Conservation (phyloP, 176 grass and related monocot genomes). For the Musa beccarii region DNA sequence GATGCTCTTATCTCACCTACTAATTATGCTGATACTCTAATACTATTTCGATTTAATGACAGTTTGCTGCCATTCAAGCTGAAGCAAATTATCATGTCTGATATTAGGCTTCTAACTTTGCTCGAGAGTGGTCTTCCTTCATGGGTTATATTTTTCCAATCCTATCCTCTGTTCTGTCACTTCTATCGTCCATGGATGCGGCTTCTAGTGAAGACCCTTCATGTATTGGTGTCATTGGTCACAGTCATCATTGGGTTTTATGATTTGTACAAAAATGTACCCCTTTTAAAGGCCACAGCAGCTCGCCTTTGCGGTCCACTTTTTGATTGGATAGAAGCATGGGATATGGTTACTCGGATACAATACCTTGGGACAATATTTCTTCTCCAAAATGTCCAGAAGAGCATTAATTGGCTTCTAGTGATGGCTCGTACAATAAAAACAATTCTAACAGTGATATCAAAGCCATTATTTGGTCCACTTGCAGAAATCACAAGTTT, state of each 20-base stretch:
- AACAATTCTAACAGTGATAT: slow-evolving; percentile 14
- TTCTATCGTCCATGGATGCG: slow-evolving; percentile 87
- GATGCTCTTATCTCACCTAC: slow-evolving; percentile 15
- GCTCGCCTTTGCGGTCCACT: slow-evolving; percentile 65
- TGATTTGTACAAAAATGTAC: slow-evolving; percentile 93
- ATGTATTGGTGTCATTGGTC: slow-evolving; percentile 40
- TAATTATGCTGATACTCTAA: slow-evolving; percentile 52
- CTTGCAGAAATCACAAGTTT: slow-evolving; percentile 20
- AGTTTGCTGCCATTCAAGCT: slow-evolving; percentile 53
- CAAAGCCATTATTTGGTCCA: slow-evolving; percentile 28
- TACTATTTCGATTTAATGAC: slow-evolving; percentile 53
- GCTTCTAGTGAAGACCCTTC: slow-evolving; percentile 42
- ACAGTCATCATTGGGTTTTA: slow-evolving; percentile 92
- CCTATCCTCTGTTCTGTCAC: slow-evolving; percentile 70
- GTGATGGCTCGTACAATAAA: slow-evolving; percentile 20
- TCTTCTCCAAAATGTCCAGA: slow-evolving; percentile 64
- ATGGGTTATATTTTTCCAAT: slow-evolving; percentile 93
- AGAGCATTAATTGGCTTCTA: slow-evolving; percentile 31
- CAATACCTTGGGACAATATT: slow-evolving; percentile 87
- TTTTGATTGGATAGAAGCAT: slow-evolving; percentile 76
- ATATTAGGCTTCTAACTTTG: slow-evolving; percentile 67
- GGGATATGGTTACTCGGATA: slow-evolving; percentile 79
- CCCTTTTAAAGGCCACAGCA: slow-evolving; percentile 59
- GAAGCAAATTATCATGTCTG: slow-evolving; percentile 52
- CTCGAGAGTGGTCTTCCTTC: slow-evolving; percentile 70